Evolutionary conservation across 2,329 filamentous ascomycete species (phyloP), one percentile per base, ranked within the genome.

Genomic region (Aspergillus udagawae): DNA sequence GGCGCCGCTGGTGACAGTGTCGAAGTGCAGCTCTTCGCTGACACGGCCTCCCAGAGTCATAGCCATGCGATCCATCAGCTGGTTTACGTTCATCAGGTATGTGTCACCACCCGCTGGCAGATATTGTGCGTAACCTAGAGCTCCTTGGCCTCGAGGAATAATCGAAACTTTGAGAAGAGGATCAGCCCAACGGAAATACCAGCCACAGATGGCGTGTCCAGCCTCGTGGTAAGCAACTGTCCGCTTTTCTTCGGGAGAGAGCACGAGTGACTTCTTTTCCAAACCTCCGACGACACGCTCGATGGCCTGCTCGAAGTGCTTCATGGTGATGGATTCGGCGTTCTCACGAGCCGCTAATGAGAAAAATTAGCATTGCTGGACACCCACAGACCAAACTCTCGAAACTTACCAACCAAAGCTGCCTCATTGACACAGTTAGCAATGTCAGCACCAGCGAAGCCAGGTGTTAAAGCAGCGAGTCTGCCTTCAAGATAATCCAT

Each of bases 11-110:
- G 94, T 99, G 21, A 99, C 94, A 0, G 92, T 96, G 35, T 94
- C 88, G 77, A 99, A 99, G 78, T 99, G 93, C 7, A 99, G 79
- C 76, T 99, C 94, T 77, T 99, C 94, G 21, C 89, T 94, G 25
- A 99, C 90, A 63, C 94, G 91, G 1, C 94, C 94, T 66, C 92
- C 94, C 55, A 99, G 87, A 2, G 93, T 97, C 94, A 99, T 99
- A 63, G 94, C 94, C 94, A 99, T 99, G 66, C 94, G 92, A 75
- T 99, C 94, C 91, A 97, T 96, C 45, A 99, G 82, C 77, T 99
- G 94, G 72, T 92, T 88, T 62, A 91, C 88, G 70, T 89, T 96
- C 92, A 99, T 94, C 62, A 99, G 84, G 74, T 97, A 97, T 8
- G 91, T 91, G 71, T 99, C 94, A 45, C 74, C 74, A 56, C 87